Evolutionary conservation across 805 yeast species (phyloP).

Genomic region (Metschnikowia orientalis): DNA sequence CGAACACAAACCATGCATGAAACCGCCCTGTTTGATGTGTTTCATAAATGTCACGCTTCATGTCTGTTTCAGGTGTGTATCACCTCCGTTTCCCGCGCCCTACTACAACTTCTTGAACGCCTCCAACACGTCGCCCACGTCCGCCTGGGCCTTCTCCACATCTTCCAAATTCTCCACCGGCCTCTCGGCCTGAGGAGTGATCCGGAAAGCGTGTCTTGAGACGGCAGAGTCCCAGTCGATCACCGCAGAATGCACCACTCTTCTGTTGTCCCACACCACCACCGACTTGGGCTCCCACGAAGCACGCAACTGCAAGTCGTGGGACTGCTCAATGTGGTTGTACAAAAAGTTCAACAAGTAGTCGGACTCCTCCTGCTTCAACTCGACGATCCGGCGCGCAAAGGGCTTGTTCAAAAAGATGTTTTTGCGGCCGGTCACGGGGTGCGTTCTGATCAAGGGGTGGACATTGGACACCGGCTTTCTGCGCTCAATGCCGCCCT

Average conservation of each 20-base stretch:
- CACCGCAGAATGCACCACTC: slow-evolving; percentile 63
- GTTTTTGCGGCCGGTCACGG: slow-evolving; percentile 61
- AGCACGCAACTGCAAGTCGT: slow-evolving; percentile 66
- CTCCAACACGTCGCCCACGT: slow-evolving; percentile 16
- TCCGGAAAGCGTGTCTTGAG: slow-evolving; percentile 68
- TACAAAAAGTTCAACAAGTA: slow-evolving; percentile 54
- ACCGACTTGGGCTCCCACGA: slow-evolving; percentile 68
- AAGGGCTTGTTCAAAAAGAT: slow-evolving; percentile 57
- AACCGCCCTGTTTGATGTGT: no score
- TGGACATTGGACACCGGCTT: slow-evolving; percentile 59
- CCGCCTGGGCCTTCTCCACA: slow-evolving; percentile 25
- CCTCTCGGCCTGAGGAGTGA: slow-evolving; percentile 69
- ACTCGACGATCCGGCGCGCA: slow-evolving; percentile 62
- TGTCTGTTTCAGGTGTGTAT: no score
- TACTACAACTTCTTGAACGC: slow-evolving; percentile 10
- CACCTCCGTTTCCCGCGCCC: no score
- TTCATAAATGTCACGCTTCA: no score
- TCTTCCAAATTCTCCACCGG: slow-evolving; percentile 47
- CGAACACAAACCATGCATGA: no score
- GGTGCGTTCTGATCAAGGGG: slow-evolving; percentile 70
- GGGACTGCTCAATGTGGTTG: slow-evolving; percentile 46
- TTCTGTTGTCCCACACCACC: slow-evolving; percentile 77
- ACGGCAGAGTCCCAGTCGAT: slow-evolving; percentile 62
- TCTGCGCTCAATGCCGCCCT: slow-evolving; percentile 65
- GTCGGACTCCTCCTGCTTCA: slow-evolving; percentile 69